phyloP scores from a whole-genome alignment of 2,329 filamentous ascomycete species.

The Beauveria caledonica region DNA sequence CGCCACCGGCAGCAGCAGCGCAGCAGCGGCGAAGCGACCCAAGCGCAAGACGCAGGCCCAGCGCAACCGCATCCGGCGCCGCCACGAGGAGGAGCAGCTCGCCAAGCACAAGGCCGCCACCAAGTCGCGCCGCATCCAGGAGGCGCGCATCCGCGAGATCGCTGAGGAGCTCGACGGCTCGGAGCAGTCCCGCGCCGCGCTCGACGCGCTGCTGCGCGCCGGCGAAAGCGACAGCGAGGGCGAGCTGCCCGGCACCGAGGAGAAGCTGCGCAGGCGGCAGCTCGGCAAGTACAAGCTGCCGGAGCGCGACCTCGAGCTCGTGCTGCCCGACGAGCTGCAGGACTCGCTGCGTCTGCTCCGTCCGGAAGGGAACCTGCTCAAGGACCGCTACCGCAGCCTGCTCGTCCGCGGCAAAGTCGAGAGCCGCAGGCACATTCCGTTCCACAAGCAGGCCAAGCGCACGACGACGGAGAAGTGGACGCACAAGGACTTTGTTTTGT shows the following conservation, averaged over 20 bases:
- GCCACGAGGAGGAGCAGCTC: slow-evolving; percentile 77
- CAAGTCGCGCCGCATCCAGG: slow-evolving; percentile 65
- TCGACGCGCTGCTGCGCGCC: slow-evolving; percentile 23
- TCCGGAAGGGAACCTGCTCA: slow-evolving; percentile 91
- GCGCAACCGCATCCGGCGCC: slow-evolving; percentile 77
- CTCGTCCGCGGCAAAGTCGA: slow-evolving; percentile 86
- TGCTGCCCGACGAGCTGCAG: slow-evolving; percentile 76
- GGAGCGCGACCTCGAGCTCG: slow-evolving; percentile 70
- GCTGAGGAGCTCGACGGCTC: slow-evolving; percentile 50
- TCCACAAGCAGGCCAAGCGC: slow-evolving; percentile 72
- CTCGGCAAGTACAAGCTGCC: slow-evolving; percentile 68
- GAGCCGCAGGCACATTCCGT: slow-evolving; percentile 66
- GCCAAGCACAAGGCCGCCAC: slow-evolving; percentile 68
- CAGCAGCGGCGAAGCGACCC: slow-evolving; percentile 51
- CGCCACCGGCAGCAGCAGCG: slow-evolving; percentile 33
- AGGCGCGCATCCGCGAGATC: slow-evolving; percentile 57
- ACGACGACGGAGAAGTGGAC: slow-evolving; percentile 93
- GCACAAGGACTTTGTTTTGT: slow-evolving; percentile 75
- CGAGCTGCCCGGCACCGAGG: slow-evolving; percentile 36
- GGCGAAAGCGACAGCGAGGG: slow-evolving; percentile 43
- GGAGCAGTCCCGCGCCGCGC: slow-evolving; percentile 39
- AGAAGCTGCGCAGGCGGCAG: slow-evolving; percentile 59
- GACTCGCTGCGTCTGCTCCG: slow-evolving; percentile 74
- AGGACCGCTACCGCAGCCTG: slow-evolving; percentile 84
- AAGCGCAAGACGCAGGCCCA: slow-evolving; percentile 80